phyloP scores from a whole-genome alignment of 148 eudicot genomes.

The Rhododendron simsii region DNA sequence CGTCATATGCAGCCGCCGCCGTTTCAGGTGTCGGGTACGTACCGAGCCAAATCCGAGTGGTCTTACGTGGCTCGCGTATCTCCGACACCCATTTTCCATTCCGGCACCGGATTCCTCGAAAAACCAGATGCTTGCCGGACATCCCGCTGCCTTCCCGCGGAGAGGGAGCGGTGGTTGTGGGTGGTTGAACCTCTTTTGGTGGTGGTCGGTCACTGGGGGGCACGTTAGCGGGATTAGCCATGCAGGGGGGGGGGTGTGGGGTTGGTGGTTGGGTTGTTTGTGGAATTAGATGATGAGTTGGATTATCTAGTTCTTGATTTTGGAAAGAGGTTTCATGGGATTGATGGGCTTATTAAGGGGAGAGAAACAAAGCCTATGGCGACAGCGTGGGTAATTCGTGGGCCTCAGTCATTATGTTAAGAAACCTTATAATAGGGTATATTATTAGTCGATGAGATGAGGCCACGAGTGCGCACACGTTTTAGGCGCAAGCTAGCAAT shows the following conservation, averaged over 20 bases:
- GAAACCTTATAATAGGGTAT: not conserved
- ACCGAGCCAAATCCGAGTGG: constrained; percentile 47
- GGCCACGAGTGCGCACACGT: not conserved
- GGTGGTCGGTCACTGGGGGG: not conserved
- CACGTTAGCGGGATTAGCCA: constrained; percentile 10
- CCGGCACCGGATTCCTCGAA: constrained; percentile 34
- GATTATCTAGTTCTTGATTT: not conserved
- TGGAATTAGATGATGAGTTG: not conserved
- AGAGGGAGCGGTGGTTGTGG: not conserved
- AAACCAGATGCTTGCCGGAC: constrained; percentile 25
- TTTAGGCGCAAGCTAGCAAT: constrained; percentile 6
- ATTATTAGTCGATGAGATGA: no score
- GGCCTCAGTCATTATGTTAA: not conserved
- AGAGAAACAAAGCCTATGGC: not conserved
- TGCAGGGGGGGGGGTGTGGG: not conserved
- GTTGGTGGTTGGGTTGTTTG: no score
- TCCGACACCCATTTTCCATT: constrained; percentile 51
- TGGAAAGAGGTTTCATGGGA: not conserved
- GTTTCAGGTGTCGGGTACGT: constrained; percentile 37
- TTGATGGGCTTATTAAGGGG: not conserved
- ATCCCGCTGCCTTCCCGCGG: not conserved
- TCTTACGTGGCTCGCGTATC: constrained; percentile 41
- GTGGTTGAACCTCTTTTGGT: not conserved
- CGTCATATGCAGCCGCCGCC: constrained; percentile 49
- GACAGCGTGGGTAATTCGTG: not conserved